A percentile compares a stretch with the other conserved stretches of the same genome.
These are phyloP conservation scores for Chalciporus sp. DNA, from an alignment of 1,284 basidiomycete species.

Conservation along the genomic window DNA sequence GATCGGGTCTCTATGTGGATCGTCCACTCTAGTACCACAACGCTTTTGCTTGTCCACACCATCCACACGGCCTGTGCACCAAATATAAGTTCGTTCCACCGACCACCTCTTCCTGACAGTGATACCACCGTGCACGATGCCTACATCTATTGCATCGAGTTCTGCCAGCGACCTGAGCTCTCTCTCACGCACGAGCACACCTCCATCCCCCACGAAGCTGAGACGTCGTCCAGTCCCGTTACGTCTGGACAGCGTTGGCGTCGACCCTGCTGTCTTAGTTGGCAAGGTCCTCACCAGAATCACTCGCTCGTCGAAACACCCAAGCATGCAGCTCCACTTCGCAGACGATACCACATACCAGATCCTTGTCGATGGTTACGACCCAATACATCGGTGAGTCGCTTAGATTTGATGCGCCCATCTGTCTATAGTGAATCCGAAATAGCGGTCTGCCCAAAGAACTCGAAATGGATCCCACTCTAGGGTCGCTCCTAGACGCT, in stretches of 20 bases:
- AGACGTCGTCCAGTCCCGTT: conserved; percentile 36
- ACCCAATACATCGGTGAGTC: conserved; percentile 47
- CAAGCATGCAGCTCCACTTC: conserved; percentile 57
- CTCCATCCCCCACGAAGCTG: conserved; percentile 31
- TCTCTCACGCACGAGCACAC: conserved; percentile 10
- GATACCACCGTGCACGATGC: conserved; percentile 15
- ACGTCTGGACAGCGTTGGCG: conserved; percentile 42
- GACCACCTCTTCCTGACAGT: background rate
- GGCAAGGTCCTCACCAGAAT: conserved; percentile 55
- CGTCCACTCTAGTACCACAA: conserved; percentile 2
- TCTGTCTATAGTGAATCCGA: background rate
- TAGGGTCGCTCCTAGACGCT: conserved; percentile 44
- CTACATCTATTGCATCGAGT: conserved; percentile 6
- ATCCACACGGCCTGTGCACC: too few relatives aligned
- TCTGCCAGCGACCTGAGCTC: conserved; percentile 16
- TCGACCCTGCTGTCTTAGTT: conserved; percentile 49
- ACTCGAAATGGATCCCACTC: conserved; percentile 55
- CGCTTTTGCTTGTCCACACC: background rate
- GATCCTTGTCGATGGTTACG: conserved; percentile 63
- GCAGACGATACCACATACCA: conserved; percentile 56
- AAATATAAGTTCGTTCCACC: conserved; percentile 7
- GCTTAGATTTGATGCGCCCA: background rate
- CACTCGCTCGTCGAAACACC: conserved; percentile 54
- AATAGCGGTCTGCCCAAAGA: conserved; percentile 53
- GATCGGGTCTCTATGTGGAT: conserved; percentile 17